A percentile compares a stretch with the other conserved stretches of the same genome.
Evolutionary conservation across 2,329 filamentous ascomycete species (phyloP).

Genomic region (Fonsecaea monophora): DNA sequence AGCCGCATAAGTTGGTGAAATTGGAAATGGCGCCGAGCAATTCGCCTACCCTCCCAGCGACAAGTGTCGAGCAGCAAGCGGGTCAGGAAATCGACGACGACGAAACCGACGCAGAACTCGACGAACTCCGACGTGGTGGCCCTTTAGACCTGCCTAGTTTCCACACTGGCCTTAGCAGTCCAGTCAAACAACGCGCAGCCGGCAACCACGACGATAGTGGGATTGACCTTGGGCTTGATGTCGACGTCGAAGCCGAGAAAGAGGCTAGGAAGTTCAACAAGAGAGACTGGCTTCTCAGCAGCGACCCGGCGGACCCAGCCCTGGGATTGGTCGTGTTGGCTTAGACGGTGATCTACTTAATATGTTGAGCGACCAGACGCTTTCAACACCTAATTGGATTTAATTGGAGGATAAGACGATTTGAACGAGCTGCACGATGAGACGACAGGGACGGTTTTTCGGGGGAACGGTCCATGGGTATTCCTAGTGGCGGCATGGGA

Average conservation of each 20-base stretch:
- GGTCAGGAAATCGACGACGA: conserved; percentile 30
- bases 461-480: conserved; percentile 6
- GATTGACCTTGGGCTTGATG: conserved; percentile 38
- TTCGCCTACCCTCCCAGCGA: conserved; percentile 26
- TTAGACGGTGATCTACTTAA: conserved; percentile 6
- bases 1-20: conserved; percentile 25
- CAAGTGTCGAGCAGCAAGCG: conserved; percentile 12
- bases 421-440: conserved; percentile 27
- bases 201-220: conserved; percentile 38
- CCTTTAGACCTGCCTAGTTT: conserved; percentile 40
- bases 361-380: conserved; percentile 1
- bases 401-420: conserved; percentile 10
- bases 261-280: conserved; percentile 40
- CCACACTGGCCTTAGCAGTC: conserved; percentile 38
- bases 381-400: conserved; percentile 12
- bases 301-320: conserved; percentile 38
- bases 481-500: neutral
- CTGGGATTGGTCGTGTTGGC: conserved; percentile 33
- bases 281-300: conserved; percentile 41
- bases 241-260: conserved; percentile 49
- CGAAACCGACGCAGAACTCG: conserved; percentile 38
- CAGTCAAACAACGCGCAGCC: conserved; percentile 30
- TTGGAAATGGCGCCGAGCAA: conserved; percentile 9
- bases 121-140: conserved; percentile 37
- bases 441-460: conserved; percentile 11